phyloP scores from a whole-genome alignment of 2,329 filamentous ascomycete genomes.

The Beauveria pseudobassiana region DNA sequence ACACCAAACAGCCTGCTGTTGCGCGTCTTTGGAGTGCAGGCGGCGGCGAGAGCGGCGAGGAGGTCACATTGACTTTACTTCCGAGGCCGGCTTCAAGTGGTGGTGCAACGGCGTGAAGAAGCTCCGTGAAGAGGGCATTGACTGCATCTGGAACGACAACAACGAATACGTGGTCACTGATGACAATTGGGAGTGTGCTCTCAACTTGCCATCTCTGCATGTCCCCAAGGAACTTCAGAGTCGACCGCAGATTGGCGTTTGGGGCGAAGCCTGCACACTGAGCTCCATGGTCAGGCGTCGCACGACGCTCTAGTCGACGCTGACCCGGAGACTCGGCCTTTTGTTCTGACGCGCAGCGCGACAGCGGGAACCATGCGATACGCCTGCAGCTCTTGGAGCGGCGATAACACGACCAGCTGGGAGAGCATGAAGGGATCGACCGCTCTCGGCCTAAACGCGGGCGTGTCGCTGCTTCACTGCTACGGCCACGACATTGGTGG shows the following conservation, averaged over 20 bases:
- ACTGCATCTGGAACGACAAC: constrained; percentile 74
- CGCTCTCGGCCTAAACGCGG: constrained; percentile 59
- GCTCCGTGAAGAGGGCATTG: constrained; percentile 56
- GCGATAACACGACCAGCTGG: constrained; percentile 70
- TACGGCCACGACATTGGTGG: constrained; percentile 70
- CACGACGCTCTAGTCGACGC: constrained; percentile 57
- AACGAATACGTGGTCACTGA: constrained; percentile 64
- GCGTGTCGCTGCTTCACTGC: constrained; percentile 60
- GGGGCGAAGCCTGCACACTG: constrained; percentile 62
- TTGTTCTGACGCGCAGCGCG: constrained; percentile 63
- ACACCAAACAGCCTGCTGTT: constrained; percentile 43
- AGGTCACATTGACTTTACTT: constrained; percentile 68
- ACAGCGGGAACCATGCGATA: constrained; percentile 65
- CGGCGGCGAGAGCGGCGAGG: constrained; percentile 61
- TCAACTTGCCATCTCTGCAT: constrained; percentile 34
- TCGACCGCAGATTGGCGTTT: constrained; percentile 52
- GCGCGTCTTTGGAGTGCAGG: constrained; percentile 66
- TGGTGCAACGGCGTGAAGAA: constrained; percentile 62
- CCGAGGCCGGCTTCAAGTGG: constrained; percentile 58
- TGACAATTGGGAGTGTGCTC: constrained; percentile 57
- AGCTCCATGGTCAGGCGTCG: constrained; percentile 64
- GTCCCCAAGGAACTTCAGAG: constrained; percentile 28
- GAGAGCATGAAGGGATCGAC: constrained; percentile 65
- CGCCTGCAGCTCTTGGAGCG: constrained; percentile 65
- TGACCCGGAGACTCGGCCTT: constrained; percentile 53